A percentile compares a stretch with the other conserved stretches of the same genome.
These are phyloP conservation scores for Paracoccidioides brasiliensis DNA, from an alignment of 2,329 filamentous ascomycete species.

Conservation along the genomic window DNA sequence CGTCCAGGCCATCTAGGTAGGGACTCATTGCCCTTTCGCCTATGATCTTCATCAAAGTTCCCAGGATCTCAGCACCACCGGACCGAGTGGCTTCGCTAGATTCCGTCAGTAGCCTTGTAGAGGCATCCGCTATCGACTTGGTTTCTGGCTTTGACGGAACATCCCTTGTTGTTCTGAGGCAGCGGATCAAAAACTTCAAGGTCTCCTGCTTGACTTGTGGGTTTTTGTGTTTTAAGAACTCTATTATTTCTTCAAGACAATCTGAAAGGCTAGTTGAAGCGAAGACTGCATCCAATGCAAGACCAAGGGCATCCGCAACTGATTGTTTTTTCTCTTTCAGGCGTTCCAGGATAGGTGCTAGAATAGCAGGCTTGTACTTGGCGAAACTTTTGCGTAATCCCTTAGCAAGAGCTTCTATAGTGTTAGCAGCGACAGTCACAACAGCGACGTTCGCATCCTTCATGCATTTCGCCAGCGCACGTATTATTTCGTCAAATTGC, in stretches of 20 bases:
- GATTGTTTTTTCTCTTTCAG: conserved; percentile 93
- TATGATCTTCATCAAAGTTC: conserved; percentile 97
- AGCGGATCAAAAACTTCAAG: conserved; percentile 83
- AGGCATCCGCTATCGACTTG: conserved; percentile 69
- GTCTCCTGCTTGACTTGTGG: conserved; percentile 95
- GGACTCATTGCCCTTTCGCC: conserved; percentile 91
- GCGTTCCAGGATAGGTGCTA: conserved; percentile 84
- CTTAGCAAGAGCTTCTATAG: conserved; percentile 77
- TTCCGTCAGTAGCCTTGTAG: conserved; percentile 81
- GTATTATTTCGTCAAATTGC: conserved; percentile 71
- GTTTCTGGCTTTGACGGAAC: conserved; percentile 78
- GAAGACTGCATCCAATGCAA: conserved; percentile 64
- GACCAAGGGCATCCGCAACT: conserved; percentile 76
- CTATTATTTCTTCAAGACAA: conserved; percentile 77
- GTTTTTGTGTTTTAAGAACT: conserved; percentile 86
- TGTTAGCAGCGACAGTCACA: conserved; percentile 83
- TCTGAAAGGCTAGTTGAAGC: conserved; percentile 60
- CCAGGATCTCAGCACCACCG: conserved; percentile 80
- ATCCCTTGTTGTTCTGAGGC: conserved; percentile 66
- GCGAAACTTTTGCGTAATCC: conserved; percentile 65
- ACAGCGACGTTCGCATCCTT: conserved; percentile 97
- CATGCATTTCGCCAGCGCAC: conserved; percentile 86
- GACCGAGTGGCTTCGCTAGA: conserved; percentile 74
- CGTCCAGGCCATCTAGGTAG: conserved; percentile 81
- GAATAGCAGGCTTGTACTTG: conserved; percentile 68